phyloP scores from a whole-genome alignment of 1,139 yeast genomes.

The Sugiyamaella novakii region DNA sequence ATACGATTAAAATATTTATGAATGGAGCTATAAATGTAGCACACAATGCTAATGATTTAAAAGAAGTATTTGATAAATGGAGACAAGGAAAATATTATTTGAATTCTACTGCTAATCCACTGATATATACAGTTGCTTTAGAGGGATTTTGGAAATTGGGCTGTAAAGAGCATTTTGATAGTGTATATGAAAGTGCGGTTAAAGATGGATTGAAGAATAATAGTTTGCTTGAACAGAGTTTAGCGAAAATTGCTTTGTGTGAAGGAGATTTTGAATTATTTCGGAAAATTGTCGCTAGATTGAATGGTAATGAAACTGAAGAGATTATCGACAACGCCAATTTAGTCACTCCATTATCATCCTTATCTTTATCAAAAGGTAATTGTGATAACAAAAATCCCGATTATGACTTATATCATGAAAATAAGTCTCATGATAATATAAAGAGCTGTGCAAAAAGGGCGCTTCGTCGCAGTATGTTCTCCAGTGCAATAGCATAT shows the following conservation, averaged over 20 bases:
- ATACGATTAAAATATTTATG: slow-evolving; percentile 27
- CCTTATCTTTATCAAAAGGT: background rate
- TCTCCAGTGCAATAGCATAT: slow-evolving; percentile 15
- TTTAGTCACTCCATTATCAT: background rate
- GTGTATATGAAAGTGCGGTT: slow-evolving; percentile 18
- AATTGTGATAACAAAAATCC: background rate
- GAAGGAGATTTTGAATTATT: slow-evolving; percentile 19
- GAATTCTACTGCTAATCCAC: slow-evolving; percentile 17
- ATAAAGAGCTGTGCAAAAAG: background rate
- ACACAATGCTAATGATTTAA: slow-evolving; percentile 26
- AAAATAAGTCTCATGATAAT: background rate
- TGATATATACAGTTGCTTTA: slow-evolving; percentile 22
- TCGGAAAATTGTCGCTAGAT: slow-evolving; percentile 9
- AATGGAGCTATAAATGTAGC: slow-evolving; percentile 27
- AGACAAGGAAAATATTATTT: slow-evolving; percentile 7
- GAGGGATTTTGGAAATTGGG: slow-evolving; percentile 24
- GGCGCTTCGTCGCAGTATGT: slow-evolving; percentile 16
- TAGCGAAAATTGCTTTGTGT: slow-evolving; percentile 25
- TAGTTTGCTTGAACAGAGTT: slow-evolving; percentile 25
- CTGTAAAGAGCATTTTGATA: slow-evolving; percentile 18
- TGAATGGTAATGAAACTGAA: background rate
- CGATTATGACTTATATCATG: slow-evolving; percentile 3
- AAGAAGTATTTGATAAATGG: slow-evolving; percentile 30
- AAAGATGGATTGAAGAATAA: slow-evolving; percentile 20
- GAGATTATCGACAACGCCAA: background rate